Conservation (phyloP, 1,139 yeast species). For the Kodamaea sp. region DNA sequence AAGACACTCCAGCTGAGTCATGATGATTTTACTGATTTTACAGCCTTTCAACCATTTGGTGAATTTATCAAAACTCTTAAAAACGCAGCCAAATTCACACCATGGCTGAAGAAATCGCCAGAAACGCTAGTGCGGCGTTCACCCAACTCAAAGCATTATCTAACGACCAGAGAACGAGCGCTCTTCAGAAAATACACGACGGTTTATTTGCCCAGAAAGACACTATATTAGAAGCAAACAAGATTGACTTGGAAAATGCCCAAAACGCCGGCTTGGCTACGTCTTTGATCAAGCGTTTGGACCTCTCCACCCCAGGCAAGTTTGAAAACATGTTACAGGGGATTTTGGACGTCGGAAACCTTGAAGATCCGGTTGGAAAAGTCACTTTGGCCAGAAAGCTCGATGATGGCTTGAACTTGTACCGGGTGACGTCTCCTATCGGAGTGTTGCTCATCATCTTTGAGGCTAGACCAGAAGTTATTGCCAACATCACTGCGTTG, state of each 20-base stretch:
- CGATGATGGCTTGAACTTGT: conserved; percentile 83
- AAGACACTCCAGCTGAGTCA: too few species aligned
- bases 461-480: conserved; percentile 97
- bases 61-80: too few species aligned
- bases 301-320: conserved; percentile 77
- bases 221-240: conserved; percentile 70
- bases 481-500: conserved; percentile 94
- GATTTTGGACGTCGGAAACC: conserved; percentile 80
- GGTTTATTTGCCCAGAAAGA: conserved; percentile 59
- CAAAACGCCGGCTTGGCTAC: conserved; percentile 54
- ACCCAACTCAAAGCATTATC: conserved; percentile 75
- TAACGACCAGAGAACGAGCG: conserved; percentile 70
- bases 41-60: too few species aligned
- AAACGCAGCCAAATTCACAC: background rate
- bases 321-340: conserved; percentile 95
- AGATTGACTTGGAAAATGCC: conserved; percentile 74
- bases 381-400: conserved; percentile 77
- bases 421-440: conserved; percentile 86
- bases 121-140: conserved; percentile 75
- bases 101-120: conserved; percentile 76
- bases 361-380: conserved; percentile 90
- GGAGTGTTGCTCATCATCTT: conserved; percentile 92
- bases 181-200: conserved; percentile 71
- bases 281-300: conserved; percentile 80
- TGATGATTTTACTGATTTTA: too few species aligned